Evolutionary conservation across 2,329 filamentous ascomycete genomes (phyloP).

Genomic region (Pestalotiopsis sp.): DNA sequence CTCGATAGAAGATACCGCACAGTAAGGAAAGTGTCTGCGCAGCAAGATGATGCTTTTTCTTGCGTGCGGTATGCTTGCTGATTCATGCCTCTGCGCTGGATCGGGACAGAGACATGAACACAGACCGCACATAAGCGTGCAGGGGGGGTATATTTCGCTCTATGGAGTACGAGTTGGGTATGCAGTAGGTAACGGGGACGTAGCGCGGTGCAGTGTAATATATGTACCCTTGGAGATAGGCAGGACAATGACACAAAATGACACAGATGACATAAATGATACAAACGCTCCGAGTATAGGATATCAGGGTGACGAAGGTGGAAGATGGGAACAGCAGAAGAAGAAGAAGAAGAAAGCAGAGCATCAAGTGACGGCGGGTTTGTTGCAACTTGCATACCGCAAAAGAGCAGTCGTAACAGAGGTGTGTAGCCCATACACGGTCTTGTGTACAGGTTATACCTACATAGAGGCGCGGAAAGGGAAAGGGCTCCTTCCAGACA

Average conservation of each 20-base stretch:
- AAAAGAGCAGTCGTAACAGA: no score
- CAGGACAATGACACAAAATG: background rate
- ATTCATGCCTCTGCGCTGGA: background rate
- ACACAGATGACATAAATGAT: background rate
- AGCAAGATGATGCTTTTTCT: background rate
- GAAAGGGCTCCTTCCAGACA: background rate
- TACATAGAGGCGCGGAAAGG: background rate
- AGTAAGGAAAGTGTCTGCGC: conserved; percentile 1
- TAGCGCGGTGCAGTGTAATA: background rate
- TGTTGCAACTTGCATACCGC: background rate
- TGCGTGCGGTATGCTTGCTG: background rate
- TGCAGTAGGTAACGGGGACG: background rate
- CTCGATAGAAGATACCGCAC: background rate
- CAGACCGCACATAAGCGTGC: background rate
- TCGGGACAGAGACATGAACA: background rate
- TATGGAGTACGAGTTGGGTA: background rate
- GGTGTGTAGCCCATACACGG: no score
- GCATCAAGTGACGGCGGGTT: conserved; percentile 15
- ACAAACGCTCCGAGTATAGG: background rate
- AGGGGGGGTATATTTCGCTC: background rate
- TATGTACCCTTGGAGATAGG: background rate
- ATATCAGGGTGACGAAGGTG: background rate
- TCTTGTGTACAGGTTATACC: no score
- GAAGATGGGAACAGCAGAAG: background rate
- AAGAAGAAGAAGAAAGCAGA: background rate